phyloP scores from a whole-genome alignment of 768 basidiomycete species.

The Amanita polypyramis region DNA sequence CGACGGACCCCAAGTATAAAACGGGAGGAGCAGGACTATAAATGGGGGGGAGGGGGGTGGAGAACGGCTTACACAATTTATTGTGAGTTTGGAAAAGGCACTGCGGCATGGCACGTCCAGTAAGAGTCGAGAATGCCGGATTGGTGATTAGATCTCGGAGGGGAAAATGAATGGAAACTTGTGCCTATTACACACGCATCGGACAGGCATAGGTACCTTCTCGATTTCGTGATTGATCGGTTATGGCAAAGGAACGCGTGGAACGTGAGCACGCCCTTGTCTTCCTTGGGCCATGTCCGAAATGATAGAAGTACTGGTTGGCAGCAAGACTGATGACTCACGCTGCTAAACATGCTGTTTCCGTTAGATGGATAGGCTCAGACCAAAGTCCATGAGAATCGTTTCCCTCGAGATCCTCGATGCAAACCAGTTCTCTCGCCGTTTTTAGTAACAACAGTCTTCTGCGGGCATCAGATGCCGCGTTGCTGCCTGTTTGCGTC shows the following conservation, averaged over 20 bases:
- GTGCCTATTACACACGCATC: not conserved
- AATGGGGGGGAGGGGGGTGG: slow-evolving; percentile 23
- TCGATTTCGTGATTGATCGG: slow-evolving; percentile 1
- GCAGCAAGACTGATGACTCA: not conserved
- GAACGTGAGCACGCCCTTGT: not conserved
- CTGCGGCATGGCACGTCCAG: slow-evolving; percentile 15
- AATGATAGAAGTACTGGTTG: not conserved
- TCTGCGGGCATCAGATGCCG: no score
- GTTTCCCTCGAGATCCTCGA: no score
- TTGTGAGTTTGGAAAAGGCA: slow-evolving; percentile 8
- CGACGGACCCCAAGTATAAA: slow-evolving; percentile 10
- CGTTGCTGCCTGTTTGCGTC: no score
- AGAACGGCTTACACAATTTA: not conserved
- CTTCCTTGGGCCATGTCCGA: not conserved
- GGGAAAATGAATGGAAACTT: not conserved
- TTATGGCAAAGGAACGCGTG: not conserved
- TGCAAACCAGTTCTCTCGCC: not conserved
- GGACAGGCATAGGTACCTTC: not conserved
- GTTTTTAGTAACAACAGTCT: no score
- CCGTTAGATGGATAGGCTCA: no score
- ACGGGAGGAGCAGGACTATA: slow-evolving; percentile 23
- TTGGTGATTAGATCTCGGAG: slow-evolving; percentile 3
- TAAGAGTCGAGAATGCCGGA: slow-evolving; percentile 10
- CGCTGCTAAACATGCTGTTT: no score
- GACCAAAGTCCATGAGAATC: no score